Evolutionary conservation across 345 rosid species (phyloP).

Genomic region (Eucalyptus polyanthemos): DNA sequence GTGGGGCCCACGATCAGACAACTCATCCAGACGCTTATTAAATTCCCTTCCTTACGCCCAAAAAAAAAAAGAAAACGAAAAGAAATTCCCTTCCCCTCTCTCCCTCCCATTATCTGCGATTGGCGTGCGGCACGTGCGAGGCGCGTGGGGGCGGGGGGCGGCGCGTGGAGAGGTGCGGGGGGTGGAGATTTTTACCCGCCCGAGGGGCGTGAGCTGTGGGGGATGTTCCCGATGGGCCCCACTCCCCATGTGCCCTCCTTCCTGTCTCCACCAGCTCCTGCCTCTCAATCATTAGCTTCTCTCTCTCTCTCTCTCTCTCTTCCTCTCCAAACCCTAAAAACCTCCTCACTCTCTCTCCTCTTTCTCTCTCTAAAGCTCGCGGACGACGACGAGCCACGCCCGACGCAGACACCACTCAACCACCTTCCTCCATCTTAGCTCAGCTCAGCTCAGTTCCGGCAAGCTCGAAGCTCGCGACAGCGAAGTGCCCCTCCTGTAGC

Average conservation of each 20-base stretch:
- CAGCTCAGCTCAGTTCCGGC: background rate
- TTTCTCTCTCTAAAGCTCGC: background rate
- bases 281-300: conserved; percentile 87
- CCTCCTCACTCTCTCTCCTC: background rate
- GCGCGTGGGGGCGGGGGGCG: background rate
- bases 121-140: background rate
- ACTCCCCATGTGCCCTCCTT: conserved; percentile 95
- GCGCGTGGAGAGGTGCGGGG: background rate
- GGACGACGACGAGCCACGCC: background rate
- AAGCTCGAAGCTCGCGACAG: background rate
- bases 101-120: background rate
- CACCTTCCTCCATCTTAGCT: background rate
- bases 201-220: conserved; percentile 47
- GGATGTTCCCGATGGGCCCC: conserved; percentile 35
- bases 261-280: conserved; percentile 99
- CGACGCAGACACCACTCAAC: background rate
- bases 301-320: background rate
- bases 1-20: background rate
- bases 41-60: background rate
- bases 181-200: background rate
- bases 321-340: background rate
- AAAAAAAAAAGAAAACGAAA: too few relatives aligned
- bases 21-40: background rate
- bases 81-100: background rate
- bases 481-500: background rate